Evolutionary conservation across 352 stramenopile genomes (phyloP).

Genomic region (Globisporangium nagaii): DNA sequence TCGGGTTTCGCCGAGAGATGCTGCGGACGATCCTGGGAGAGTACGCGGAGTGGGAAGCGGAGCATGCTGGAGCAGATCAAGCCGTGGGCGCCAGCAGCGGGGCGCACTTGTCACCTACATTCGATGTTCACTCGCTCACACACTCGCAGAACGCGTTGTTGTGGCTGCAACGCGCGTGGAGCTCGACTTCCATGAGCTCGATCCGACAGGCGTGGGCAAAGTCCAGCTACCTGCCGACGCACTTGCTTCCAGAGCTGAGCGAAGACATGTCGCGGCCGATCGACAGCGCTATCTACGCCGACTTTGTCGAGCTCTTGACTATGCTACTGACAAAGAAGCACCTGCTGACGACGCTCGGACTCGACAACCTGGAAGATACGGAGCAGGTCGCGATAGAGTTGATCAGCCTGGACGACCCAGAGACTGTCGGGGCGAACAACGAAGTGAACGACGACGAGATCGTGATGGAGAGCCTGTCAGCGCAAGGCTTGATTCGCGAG

Average conservation of each 20-base stretch:
- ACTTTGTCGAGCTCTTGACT: constrained; percentile 21
- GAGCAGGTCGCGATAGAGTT: constrained; percentile 32
- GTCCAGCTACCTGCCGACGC: constrained; percentile 27
- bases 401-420: constrained; percentile 35
- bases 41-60: constrained; percentile 7
- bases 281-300: constrained; percentile 1
- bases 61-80: constrained; percentile 1
- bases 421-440: constrained; percentile 12
- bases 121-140: constrained; percentile 41
- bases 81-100: not conserved
- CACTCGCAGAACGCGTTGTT: constrained; percentile 36
- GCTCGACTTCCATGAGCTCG: constrained; percentile 14
- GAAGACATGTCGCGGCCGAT: constrained; percentile 8
- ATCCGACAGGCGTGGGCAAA: constrained; percentile 40
- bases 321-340: constrained; percentile 16
- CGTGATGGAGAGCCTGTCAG: constrained; percentile 49
- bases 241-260: constrained; percentile 22
- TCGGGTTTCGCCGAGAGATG: constrained; percentile 56
- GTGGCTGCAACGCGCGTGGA: constrained; percentile 45
- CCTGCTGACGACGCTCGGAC: constrained; percentile 27
- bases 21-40: constrained; percentile 37
- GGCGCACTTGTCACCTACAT: constrained; percentile 6
- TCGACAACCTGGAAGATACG: constrained; percentile 19
- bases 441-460: constrained; percentile 52
- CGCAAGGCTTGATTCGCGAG: constrained; percentile 48